Base-by-base conservation (phyloP, 257 asterid genomes). In the Ilex asprella region DNA sequence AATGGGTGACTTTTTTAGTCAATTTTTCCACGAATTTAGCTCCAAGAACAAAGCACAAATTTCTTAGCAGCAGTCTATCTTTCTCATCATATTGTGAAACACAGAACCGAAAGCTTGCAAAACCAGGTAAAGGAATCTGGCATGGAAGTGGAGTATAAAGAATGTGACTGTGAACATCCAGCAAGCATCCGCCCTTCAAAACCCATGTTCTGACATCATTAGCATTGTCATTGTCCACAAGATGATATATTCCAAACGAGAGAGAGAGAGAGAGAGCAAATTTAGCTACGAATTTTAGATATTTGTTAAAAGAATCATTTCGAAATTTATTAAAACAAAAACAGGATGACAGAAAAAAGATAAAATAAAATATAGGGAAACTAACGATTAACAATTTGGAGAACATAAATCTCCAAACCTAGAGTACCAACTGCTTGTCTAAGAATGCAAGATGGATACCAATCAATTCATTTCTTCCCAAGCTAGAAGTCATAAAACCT, bases 131-230 rank as follows among this genome's bases (percentile, higher is more conserved):
- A 70, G 99, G 99, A 67, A 87, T 79, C 77, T 75, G 76, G 84
- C 99, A 89, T 58, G 83, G 78, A 60, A 93, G 97, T 65, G 99
- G 99, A 70, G 96, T 80, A 79, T 85, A 93, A 65, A 89, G 86
- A 58, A 93, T 72, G 82, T 89, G 97, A 70, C 94, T 76, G 78
- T 75, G 77, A 73, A 87, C 82, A 75, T 89, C 94, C 80, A 87
- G 88, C 83, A 87, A 76, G 77, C 67, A 70, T 16, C 86, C 95
- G 69, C 81, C 94, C 99, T 93, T 67, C 84, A 81, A 78, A 9
- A 69, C 58, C 58, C 66, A 72, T 54, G 66, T 61, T 46, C 59
- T 49, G 63, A 66, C 71, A 16, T 15, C 55, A 67, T 82, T 64
- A 81, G 80, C 60, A 58, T 53, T 62, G 61, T 21, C 27, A 21